Base-by-base conservation (phyloP, 164 flowering plant genomes). In the Magnolia sinica region DNA sequence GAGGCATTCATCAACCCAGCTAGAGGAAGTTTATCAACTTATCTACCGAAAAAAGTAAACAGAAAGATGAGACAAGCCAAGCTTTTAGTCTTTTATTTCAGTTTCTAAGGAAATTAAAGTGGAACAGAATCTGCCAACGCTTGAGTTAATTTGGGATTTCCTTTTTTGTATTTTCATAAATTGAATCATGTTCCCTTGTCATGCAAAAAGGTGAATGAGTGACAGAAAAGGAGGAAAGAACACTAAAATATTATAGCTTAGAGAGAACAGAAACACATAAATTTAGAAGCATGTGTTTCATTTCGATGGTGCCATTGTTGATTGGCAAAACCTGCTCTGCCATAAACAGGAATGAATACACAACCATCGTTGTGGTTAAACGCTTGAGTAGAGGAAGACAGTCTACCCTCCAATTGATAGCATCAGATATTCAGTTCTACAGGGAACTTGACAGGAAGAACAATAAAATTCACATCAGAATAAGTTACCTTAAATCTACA, bases 401-500 rank as follows among this genome's bases (percentile, higher is more conserved):
- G 9, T 20, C 27, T n/a, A 22, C 68, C 68, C 22, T 37, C 45
- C 7, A 37, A 37, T 37, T 37, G 45, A 37, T 37, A 37, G 45
- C 24, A n/a, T 31, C 11, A 23, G 27, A n/a, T 23, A 59, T 59
- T 59, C 20, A 22, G 68, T 64, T 64, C 22, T 64, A 64, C 10
- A 16, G 14, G 64, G 8, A 4, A 18, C 20, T 7, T 63, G 8
- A 63, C 65, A 18, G 19, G 65, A 18, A 22, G 5, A 63, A 63
- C 22, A 23, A 24, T 23, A 2, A 22, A 22, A 66, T 27, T 24
- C 13, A 66, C 29, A 24, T 66, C 31, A 66, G 31, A 11, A 66
- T 23, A 65, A 65, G 37, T 72, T 85, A 92, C 98, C 91, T 88
- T 68, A 92, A 66, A 70, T 81, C 81, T 66, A 24, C 49, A 18